Evolutionary conservation across 2,329 filamentous ascomycete genomes (phyloP).

Genomic region (Neonectria coccinea): DNA sequence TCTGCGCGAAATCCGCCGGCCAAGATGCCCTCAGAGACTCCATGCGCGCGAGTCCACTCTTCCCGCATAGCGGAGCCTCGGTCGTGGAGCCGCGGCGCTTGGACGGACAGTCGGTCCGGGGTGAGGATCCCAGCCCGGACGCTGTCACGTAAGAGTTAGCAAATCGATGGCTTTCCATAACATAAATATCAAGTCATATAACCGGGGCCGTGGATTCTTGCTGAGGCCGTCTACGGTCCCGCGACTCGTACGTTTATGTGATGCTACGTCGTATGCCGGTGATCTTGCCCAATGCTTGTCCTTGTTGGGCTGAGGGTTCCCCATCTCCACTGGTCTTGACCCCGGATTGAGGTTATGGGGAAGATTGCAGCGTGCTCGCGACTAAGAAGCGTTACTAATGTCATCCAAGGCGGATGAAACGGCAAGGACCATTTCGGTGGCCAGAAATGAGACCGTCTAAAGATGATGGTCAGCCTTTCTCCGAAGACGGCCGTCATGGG

Average conservation of each 20-base stretch:
- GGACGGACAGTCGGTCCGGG: background rate
- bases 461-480: no score
- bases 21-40: background rate
- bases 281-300: background rate
- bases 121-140: background rate
- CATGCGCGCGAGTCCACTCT: slow-evolving; percentile 2
- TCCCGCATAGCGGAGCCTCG: background rate
- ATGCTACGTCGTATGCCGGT: background rate
- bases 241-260: background rate
- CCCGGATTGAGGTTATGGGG: background rate
- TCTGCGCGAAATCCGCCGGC: background rate
- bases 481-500: no score
- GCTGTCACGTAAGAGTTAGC: slow-evolving; percentile 18
- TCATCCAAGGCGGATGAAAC: background rate
- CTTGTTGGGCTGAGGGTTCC: background rate
- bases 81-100: slow-evolving; percentile 5
- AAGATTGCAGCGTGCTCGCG: background rate
- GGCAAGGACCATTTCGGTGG: background rate
- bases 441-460: background rate
- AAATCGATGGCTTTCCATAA: slow-evolving; percentile 18
- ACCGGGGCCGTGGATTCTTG: background rate
- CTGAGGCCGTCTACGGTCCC: background rate
- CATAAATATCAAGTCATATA: slow-evolving; percentile 13
- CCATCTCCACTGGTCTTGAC: background rate
- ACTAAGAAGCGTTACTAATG: background rate